Evolutionary conservation across 2,329 filamentous ascomycete species (phyloP), one percentile per base, ranked within the genome.

Genomic region (Waltergamsia citrina): DNA sequence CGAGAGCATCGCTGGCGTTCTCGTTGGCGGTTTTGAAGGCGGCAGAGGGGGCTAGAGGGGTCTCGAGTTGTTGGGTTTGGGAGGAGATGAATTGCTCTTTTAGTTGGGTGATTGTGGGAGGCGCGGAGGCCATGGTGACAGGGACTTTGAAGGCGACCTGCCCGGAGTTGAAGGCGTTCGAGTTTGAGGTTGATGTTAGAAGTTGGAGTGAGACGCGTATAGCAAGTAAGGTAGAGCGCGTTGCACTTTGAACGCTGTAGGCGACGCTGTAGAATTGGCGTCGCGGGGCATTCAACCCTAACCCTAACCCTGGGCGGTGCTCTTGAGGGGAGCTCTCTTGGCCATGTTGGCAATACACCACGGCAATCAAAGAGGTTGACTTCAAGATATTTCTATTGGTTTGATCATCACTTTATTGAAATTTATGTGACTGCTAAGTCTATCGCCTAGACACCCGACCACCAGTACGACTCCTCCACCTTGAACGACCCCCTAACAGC

Each of bases 1-100:
- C 57, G 17, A 76, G 57, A 32, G 48, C 56, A 44, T 49, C 41
- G 33, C 54, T 54, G 22, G 60, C 54, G 45, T 49, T 50, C 42
- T 61, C 51, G 53, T 76, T 70, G 38, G 59, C 48, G 9, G 54
- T 50, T 34, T 60, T 67, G 65, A 77, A 74, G 38, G 65, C 49
- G 23, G 65, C 60, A 2, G 77, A 74, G 0, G 72, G 72, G 10
- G 61, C 48, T 37, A 81, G 10, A 70, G 65, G 43, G 74, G 71
- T 0, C 77, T 72, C 18, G 31, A 85, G 67, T 21, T 74, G 62
- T 9, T 74, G 72, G 35, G 74, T 78, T 48, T 84, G 78, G 6
- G 65, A 56, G 29, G 64, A 62, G 23, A 85, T 62, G 52, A 85
- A 85, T 39, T 65, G 50, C 32, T 75, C 71, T 51, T 85, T 85